Evolutionary conservation across 2,329 filamentous ascomycete genomes (phyloP), one percentile per base, ranked within the genome.

Genomic region (Apiospora malaysiana): DNA sequence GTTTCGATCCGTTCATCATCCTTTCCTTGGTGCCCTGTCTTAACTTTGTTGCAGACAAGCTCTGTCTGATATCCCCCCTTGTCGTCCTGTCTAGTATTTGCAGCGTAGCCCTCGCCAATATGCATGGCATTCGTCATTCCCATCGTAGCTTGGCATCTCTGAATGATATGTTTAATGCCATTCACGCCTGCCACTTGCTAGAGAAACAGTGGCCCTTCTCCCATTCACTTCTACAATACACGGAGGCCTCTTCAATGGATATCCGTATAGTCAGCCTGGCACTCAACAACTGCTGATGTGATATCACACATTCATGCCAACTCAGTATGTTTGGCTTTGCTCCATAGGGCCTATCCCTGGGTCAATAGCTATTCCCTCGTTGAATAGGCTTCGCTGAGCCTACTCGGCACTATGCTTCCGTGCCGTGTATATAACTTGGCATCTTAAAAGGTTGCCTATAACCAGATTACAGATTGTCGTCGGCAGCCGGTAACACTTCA

Each of bases 1-100:
- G 66, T 37, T 68, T 68, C 66, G 32, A 47, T 47, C 66, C 66
- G 66, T 45, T 67, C 66, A 68, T 46, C 66, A 47, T 68, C 42
- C 27, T 46, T 47, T 32, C 25, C 25, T 37, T 32, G 32, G 66
- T 9, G 43, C 43, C 27, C 66, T 47, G 43, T 23, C 66, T 47
- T 47, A 37, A n/a, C 43, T 37, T 47, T 68, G 66, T 68, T 68
- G 66, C 66, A 68, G 66, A 37, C 43, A 47, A 68, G 66, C 66
- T 46, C 43, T 47, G 66, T 32, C 66, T 68, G 46, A 37, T 47
- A 43, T 47, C 46, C 12, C 32, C 21, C 56, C 32, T 63, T 12
- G 23, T 25, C 32, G 32, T 63, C 18, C 18, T 14, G 21, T 63
- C 9, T 32, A 63, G 18, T 23, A 40, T 21, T 63, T 63, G 27